These are phyloP conservation scores for Hypsizygus marmoreus DNA, from an alignment of 768 basidiomycete species.

Conservation along the genomic window DNA sequence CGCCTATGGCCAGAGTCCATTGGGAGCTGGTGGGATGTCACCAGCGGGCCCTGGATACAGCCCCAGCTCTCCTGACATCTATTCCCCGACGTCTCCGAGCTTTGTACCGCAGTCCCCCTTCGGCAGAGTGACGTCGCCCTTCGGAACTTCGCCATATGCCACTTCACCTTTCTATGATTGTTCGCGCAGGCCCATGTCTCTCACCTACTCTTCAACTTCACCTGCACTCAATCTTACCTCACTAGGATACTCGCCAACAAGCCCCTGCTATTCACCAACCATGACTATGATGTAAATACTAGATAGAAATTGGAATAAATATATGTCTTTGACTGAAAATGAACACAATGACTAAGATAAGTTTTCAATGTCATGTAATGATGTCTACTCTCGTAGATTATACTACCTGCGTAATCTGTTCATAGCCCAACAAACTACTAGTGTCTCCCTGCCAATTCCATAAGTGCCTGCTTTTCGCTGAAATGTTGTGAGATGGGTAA, in stretches of 20 bases:
- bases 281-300: no score
- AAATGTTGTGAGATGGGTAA: slow-evolving; percentile 23
- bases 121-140: slow-evolving; percentile 79
- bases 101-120: slow-evolving; percentile 87
- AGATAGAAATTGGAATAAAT: no score
- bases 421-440: slow-evolving; percentile 23
- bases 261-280: slow-evolving; percentile 86
- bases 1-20: slow-evolving; percentile 83
- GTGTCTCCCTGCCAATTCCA: slow-evolving; percentile 14
- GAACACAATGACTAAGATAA: no score
- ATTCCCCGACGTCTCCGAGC: slow-evolving; percentile 84
- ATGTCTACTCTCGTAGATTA: neutral
- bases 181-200: slow-evolving; percentile 63
- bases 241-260: slow-evolving; percentile 82
- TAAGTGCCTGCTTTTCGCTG: slow-evolving; percentile 20
- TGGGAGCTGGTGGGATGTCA: slow-evolving; percentile 84
- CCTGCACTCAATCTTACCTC: slow-evolving; percentile 82
- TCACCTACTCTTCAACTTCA: slow-evolving; percentile 87
- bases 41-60: slow-evolving; percentile 88
- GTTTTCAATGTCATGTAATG: neutral
- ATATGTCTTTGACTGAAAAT: neutral
- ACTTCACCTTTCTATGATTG: slow-evolving; percentile 85
- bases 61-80: slow-evolving; percentile 87
- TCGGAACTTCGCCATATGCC: slow-evolving; percentile 77
- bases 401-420: slow-evolving; percentile 17